These are phyloP conservation scores for Clathrus columnatus DNA, from an alignment of 768 basidiomycete species.

Conservation along the genomic window DNA sequence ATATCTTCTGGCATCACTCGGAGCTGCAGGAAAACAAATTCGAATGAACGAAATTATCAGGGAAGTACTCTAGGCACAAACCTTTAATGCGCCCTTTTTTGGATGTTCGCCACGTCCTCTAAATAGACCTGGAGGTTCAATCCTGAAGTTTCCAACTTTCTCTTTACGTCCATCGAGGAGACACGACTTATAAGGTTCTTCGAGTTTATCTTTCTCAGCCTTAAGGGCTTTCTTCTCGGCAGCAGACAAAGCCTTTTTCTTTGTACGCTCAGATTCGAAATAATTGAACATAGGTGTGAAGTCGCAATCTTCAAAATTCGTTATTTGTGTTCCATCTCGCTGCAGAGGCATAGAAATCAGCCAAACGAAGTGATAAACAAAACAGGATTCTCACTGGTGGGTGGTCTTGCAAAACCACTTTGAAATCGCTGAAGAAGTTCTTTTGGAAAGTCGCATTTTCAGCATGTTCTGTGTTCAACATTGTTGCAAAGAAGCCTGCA, in stretches of 20 bases:
- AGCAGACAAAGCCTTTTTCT: constrained; percentile 77
- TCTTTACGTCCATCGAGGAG: constrained; percentile 94
- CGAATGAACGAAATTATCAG: not conserved
- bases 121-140: constrained; percentile 98
- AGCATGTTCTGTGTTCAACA: constrained; percentile 89
- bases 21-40: constrained; percentile 36
- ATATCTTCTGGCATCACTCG: constrained; percentile 94
- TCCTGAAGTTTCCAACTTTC: constrained; percentile 95
- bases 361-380: not conserved
- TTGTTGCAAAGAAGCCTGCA: constrained; percentile 89
- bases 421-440: constrained; percentile 95
- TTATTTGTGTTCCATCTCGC: constrained; percentile 70
- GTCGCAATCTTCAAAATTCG: constrained; percentile 73
- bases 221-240: constrained; percentile 91
- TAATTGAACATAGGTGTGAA: constrained; percentile 92
- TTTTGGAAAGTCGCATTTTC: constrained; percentile 81
- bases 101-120: constrained; percentile 98
- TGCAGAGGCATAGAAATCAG: constrained; percentile 20
- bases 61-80: constrained; percentile 22
- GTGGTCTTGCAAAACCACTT: constrained; percentile 61
- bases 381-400: constrained; percentile 60
- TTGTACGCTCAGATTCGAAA: constrained; percentile 86
- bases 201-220: constrained; percentile 72
- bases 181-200: constrained; percentile 57
- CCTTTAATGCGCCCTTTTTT: constrained; percentile 93